A percentile compares a stretch with the other conserved stretches of the same genome.
Evolutionary conservation across 148 eudicot species (phyloP).

Genomic region (Vaccinium macrocarpon): DNA sequence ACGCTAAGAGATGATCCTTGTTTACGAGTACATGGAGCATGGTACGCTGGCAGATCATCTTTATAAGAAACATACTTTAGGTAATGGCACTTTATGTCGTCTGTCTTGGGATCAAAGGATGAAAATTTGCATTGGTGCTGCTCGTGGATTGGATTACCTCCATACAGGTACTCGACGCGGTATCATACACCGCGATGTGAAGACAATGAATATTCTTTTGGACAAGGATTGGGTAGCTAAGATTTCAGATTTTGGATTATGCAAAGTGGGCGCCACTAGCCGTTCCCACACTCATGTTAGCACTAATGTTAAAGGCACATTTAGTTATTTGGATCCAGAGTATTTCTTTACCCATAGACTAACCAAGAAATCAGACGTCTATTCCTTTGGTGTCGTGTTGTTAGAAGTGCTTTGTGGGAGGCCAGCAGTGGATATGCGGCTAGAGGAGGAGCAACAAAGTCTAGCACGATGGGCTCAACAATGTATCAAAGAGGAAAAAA

Average conservation of each 20-base stretch:
- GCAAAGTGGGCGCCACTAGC: conserved; percentile 18
- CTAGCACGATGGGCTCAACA: neutral
- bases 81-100: neutral
- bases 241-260: conserved; percentile 8
- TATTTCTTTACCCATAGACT: neutral
- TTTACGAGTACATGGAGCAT: conserved; percentile 17
- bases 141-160: conserved; percentile 14
- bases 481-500: neutral
- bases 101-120: neutral
- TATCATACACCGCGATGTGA: conserved; percentile 18
- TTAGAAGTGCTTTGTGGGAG: neutral
- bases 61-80: too few relatives aligned
- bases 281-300: conserved; percentile 7
- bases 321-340: conserved; percentile 17
- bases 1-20: conserved; percentile 28
- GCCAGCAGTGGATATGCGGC: neutral
- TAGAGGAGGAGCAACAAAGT: neutral
- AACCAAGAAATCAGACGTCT: neutral
- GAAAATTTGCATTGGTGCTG: neutral
- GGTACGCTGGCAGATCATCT: conserved; percentile 39
- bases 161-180: conserved; percentile 11
- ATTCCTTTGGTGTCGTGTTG: neutral
- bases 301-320: conserved; percentile 17
- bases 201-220: conserved; percentile 14
- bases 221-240: conserved; percentile 29